Conservation (phyloP, 305 asterid genomes). For the Fraxinus velutina region DNA sequence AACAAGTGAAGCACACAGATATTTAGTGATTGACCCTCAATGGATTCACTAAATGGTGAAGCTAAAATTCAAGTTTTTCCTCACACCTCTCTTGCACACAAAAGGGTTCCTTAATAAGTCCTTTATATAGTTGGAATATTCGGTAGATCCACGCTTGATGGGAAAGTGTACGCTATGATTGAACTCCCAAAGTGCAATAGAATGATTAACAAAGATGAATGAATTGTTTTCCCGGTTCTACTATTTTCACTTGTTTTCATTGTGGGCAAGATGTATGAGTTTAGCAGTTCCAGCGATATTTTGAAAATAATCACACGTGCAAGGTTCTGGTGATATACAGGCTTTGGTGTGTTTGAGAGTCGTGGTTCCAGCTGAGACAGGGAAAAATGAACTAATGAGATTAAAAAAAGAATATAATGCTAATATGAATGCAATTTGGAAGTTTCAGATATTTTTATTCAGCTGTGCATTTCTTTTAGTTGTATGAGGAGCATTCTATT, state of each 20-base stretch:
- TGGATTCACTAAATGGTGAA: background rate
- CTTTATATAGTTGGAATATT: background rate
- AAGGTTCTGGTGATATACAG: background rate
- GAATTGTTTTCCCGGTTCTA: background rate
- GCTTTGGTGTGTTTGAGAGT: background rate
- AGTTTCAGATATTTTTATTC: background rate
- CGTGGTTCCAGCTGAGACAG: background rate
- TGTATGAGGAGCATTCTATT: background rate
- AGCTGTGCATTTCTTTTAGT: background rate
- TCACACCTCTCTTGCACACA: background rate
- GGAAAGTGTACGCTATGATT: background rate
- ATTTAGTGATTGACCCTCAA: background rate
- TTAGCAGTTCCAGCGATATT: background rate
- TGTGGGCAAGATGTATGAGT: background rate
- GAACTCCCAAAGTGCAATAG: background rate
- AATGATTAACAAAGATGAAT: background rate
- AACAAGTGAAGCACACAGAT: background rate
- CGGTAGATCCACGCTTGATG: background rate
- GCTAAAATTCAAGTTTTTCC: background rate
- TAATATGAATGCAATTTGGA: background rate
- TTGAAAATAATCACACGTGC: background rate
- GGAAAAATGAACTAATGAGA: background rate
- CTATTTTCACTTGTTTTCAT: conserved; percentile 1
- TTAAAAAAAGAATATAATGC: background rate
- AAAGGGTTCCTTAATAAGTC: background rate